Percentiles rank a stretch among this genome's conserved stretches.
These are phyloP conservation scores for Solanum aculeatissimum DNA, from an alignment of 305 asterid genomes.

Conservation along the genomic window DNA sequence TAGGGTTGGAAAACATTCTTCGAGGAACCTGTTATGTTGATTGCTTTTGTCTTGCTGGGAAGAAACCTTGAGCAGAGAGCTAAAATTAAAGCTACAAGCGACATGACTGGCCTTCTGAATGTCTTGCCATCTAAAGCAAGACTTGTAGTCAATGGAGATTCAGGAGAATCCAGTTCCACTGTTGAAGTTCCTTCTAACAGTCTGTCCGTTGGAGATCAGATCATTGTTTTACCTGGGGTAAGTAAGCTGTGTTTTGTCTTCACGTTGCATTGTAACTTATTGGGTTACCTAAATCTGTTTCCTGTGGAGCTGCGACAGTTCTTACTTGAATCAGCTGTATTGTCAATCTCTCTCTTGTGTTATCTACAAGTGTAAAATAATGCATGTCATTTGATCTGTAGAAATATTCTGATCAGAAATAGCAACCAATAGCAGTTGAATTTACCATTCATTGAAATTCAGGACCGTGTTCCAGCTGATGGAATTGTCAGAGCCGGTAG, in stretches of 20 bases:
- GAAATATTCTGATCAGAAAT: not conserved
- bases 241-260: conserved; percentile 25
- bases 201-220: conserved; percentile 91
- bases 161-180: conserved; percentile 42
- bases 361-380: not conserved
- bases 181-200: conserved; percentile 82
- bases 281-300: not conserved
- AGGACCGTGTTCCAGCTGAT: conserved; percentile 99
- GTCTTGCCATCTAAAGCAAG: conserved; percentile 95
- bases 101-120: conserved; percentile 89
- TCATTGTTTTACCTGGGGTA: conserved; percentile 91
- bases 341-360: not conserved
- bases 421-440: not conserved
- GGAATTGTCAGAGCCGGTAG: conserved; percentile 83
- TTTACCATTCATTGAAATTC: not conserved
- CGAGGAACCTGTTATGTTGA: conserved; percentile 98
- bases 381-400: not conserved
- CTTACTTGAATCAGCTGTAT: not conserved
- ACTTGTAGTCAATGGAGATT: conserved; percentile 51
- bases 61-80: conserved; percentile 98
- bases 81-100: conserved; percentile 90
- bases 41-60: conserved; percentile 94
- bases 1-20: conserved; percentile 98
- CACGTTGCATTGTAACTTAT: not conserved
- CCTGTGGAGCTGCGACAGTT: not conserved